Evolutionary conservation across 1,284 basidiomycete species (phyloP), one percentile per base, ranked within the genome.

Genomic region (Ceratorhiza oryzae-sativae): DNA sequence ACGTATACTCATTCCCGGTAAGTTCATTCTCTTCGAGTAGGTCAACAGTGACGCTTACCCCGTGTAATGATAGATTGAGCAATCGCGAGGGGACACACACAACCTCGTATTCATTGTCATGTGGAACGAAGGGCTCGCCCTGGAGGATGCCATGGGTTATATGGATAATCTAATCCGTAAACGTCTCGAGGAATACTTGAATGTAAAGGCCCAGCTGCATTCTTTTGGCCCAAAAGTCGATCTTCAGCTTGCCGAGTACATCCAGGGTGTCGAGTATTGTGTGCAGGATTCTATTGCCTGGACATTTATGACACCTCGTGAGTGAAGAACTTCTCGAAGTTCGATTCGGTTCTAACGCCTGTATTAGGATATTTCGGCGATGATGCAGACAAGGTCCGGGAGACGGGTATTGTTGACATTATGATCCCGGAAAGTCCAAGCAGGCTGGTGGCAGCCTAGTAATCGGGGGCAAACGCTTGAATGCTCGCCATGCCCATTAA

Each of bases 81-180:
- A 39, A 41, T 32, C 32, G 1, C 56, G 56, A 42, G 56, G 56
- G 2, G 78, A 80, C 23, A 84, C 83, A 73, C 84, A 84, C 76
- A 85, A 85, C 74, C 77, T 85, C 12, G 83, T 85, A 39, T 83
- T 83, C 75, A 80, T 80, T 56, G 79, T 84, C 63, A 84, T 85
- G 82, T 76, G 81, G 39, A 83, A 84, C 73, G 79, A 76, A 41
- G 76, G 80, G 18, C 76, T 82, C 3, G 82, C 81, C 39, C 77
- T 85, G 4, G 84, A 85, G 74, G 79, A 75, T 23, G 84, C 80
- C 2, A 79, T 84, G 39, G 80, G 84, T 62, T 79, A 82, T 61
- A 71, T 84, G 70, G 83, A 81, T 39, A 78, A 80, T 3, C 84
- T 85, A 83, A 79, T 83, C 20, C 73, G 77, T 0, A 77, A 80